Conservation (phyloP, 306 rosid genomes). For the Dryas drummondii region DNA sequence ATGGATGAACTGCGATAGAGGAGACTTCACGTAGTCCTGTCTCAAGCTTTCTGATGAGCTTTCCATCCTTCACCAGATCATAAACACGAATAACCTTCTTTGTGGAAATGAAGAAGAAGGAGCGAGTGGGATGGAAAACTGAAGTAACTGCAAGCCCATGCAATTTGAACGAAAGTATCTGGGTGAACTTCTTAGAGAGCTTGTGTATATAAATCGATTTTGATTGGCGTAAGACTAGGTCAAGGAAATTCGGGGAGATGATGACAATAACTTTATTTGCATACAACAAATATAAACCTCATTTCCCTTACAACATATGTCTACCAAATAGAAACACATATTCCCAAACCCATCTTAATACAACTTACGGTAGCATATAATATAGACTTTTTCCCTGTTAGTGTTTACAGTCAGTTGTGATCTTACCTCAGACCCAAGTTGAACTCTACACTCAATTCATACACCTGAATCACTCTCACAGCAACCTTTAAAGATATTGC, state of each 20-base stretch:
- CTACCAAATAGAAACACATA: background rate
- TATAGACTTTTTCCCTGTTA: background rate
- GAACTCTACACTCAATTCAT: too few relatives aligned
- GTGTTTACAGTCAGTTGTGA: background rate
- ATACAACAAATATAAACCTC: background rate
- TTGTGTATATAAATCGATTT: conserved; percentile 78
- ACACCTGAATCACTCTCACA: too few relatives aligned
- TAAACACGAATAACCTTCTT: conserved; percentile 74
- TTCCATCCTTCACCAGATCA: conserved; percentile 57
- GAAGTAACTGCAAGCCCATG: conserved; percentile 84
- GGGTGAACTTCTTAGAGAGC: conserved; percentile 73
- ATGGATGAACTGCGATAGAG: conserved; percentile 88
- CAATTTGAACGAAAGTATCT: conserved; percentile 74
- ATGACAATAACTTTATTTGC: background rate
- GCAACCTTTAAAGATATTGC: too few relatives aligned
- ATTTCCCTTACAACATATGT: background rate
- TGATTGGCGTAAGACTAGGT: conserved; percentile 79
- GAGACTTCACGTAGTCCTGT: conserved; percentile 90
- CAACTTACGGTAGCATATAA: background rate
- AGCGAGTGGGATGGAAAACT: conserved; percentile 79
- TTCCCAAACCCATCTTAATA: background rate
- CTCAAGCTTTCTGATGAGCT: conserved; percentile 66
- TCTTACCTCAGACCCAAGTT: too few relatives aligned
- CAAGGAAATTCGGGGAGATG: conserved; percentile 47
- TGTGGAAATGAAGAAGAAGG: conserved; percentile 74